These are phyloP conservation scores for Cylindrotheca fusiformis DNA, from an alignment of 108 stramenopile genomes.

Conservation along the genomic window DNA sequence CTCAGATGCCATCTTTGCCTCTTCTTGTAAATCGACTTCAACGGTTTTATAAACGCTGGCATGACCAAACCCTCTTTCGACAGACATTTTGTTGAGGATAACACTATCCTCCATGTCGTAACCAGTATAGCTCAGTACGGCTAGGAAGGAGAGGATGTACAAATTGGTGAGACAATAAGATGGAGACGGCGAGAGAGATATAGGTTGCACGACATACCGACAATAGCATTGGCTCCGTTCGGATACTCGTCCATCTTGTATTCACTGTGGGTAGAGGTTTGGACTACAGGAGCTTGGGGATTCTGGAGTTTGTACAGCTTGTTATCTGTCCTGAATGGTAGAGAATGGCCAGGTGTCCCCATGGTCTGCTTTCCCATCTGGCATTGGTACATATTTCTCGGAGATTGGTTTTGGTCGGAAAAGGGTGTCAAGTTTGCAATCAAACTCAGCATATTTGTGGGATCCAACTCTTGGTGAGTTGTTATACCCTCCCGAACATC, in stretches of 20 bases:
- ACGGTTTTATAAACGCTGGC: conserved; percentile 95
- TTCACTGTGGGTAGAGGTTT: conserved; percentile 86
- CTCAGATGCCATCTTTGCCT: conserved; percentile 59
- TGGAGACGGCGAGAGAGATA: too few species aligned
- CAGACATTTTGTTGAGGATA: conserved; percentile 96
- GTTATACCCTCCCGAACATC: conserved; percentile 86
- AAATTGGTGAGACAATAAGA: too few species aligned
- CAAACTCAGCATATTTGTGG: conserved; percentile 96
- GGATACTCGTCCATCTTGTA: conserved; percentile 98
- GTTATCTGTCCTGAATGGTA: conserved; percentile 92
- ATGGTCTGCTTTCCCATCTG: conserved; percentile 99
- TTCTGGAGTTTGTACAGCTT: conserved; percentile 94
- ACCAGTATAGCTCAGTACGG: conserved; percentile 98
- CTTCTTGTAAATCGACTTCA: conserved; percentile 83
- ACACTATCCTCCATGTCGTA: conserved; percentile 99
- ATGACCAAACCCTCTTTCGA: conserved; percentile 93
- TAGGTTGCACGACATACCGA: conserved; percentile 19
- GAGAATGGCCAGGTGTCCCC: conserved; percentile 96
- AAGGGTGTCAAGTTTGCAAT: conserved; percentile 97
- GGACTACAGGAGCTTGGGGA: conserved; percentile 97
- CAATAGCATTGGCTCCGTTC: conserved; percentile 97
- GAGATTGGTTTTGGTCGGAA: conserved; percentile 98
- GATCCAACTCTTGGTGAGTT: conserved; percentile 95
- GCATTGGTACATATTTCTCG: conserved; percentile 99
- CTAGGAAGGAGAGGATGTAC: not conserved